Evolutionary conservation across 2,329 filamentous ascomycete genomes (phyloP), one percentile per base, ranked within the genome.

Genomic region (Aspergillus fumigatus): DNA sequence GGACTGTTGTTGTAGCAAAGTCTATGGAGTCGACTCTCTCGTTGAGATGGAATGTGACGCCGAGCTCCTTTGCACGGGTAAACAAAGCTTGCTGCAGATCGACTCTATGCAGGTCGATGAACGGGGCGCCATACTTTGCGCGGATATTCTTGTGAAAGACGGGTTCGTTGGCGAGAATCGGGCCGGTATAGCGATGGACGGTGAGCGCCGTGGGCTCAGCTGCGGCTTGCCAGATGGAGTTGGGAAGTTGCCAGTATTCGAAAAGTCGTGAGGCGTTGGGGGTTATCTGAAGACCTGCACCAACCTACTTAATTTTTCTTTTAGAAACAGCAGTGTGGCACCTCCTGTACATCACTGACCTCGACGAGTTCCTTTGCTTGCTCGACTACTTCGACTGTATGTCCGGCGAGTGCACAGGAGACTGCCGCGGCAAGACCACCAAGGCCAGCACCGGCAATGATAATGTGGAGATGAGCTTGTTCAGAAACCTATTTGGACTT

Each of bases 201-300:
- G 69, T 69, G 25, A 74, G 55, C 1, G 66, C 59, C 11, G 65
- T 70, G 3, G 72, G 70, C 45, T 70, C 69, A 1, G 70, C 70
- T 1, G 68, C 69, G 9, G 60, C 53, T n/a, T 58, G 53, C 66
- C 67, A 70, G n/a, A 72, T 21, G 1, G 64, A 64, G 1, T 59
- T 49, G 0, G 64, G 61, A 0, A 71, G 63, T 3, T 64, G 48
- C 70, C 70, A 73, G 54, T 69, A 57, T 4, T 63, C 55, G 52
- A 73, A 61, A 8, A 73, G 63, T 1, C 67, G 67, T 1, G 69
- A 71, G 10, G 67, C 67, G 52, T 73, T 73, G 1, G 70, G 70
- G 3, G 67, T 70, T 43, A 73, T 84, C 69, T 88, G 85, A 6
- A 89, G 78, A 3, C 88, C 87, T 64, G 90, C 88, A 14, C 89